Evolutionary conservation across 2,329 filamentous ascomycete genomes (phyloP).

Genomic region (Neonectria coccinea): DNA sequence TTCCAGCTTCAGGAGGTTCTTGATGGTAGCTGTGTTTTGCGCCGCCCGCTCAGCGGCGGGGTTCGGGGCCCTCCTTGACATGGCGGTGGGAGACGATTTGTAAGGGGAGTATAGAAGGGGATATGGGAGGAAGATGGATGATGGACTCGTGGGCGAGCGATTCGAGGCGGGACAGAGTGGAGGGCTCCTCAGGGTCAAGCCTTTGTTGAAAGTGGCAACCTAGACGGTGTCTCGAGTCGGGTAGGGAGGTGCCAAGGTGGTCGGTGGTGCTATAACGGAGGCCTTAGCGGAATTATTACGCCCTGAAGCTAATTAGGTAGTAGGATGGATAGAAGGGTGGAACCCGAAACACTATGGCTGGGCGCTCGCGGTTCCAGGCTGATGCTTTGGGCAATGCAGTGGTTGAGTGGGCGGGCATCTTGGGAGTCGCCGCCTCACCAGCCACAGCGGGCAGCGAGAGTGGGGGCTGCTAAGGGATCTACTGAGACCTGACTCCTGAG

Average conservation of each 20-base stretch:
- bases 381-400: constrained; percentile 9
- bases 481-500: constrained; percentile 18
- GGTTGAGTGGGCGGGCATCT: background rate
- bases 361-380: background rate
- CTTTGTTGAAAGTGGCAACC: constrained; percentile 43
- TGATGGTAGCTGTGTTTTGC: constrained; percentile 93
- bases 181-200: constrained; percentile 20
- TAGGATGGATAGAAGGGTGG: constrained; percentile 4
- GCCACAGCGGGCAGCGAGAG: constrained; percentile 15
- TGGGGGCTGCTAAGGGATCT: background rate
- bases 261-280: constrained; percentile 33
- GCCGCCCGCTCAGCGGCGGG: constrained; percentile 88
- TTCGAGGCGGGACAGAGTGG: constrained; percentile 1
- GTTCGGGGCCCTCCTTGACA: constrained; percentile 84
- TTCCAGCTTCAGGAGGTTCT: constrained; percentile 93
- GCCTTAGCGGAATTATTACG: constrained; percentile 39
- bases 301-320: constrained; percentile 28
- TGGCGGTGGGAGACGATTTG: constrained; percentile 51
- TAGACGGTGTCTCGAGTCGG: constrained; percentile 29
- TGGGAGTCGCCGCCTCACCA: constrained; percentile 8
- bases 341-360: constrained; percentile 4
- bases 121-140: constrained; percentile 6
- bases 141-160: constrained; percentile 9
- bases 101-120: constrained; percentile 1
- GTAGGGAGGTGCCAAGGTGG: constrained; percentile 48